Evolutionary conservation across 306 rosid genomes (phyloP).

Genomic region (Canavalia ensiformis): DNA sequence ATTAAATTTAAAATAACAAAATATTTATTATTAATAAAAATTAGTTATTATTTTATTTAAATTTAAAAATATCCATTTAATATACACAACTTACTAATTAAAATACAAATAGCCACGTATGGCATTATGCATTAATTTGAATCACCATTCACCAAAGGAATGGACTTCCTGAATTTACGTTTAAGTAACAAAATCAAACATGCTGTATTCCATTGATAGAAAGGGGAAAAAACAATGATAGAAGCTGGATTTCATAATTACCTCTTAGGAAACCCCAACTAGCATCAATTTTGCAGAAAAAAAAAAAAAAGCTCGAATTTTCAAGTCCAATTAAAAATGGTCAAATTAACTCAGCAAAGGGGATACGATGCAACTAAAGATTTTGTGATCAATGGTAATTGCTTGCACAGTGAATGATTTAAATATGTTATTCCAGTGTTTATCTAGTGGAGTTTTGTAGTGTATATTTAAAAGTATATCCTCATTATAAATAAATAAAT

Average conservation of each 20-base stretch:
- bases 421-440: neutral
- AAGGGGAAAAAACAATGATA: neutral
- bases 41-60: too few species aligned
- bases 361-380: constrained; percentile 10
- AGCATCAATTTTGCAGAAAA: neutral
- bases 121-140: neutral
- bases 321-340: neutral
- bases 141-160: neutral
- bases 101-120: neutral
- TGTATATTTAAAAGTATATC: neutral
- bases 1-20: too few species aligned
- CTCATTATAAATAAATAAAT: neutral
- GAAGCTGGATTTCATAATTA: neutral
- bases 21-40: too few species aligned
- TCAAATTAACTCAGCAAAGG: neutral
- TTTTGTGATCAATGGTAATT: constrained; percentile 19
- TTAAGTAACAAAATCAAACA: neutral
- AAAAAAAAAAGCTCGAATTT: constrained; percentile 1
- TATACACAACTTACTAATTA: too few species aligned
- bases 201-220: too few species aligned
- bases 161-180: neutral
- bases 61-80: too few species aligned
- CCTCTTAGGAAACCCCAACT: neutral
- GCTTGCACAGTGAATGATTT: constrained; percentile 1
- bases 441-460: neutral